These are phyloP conservation scores for Blyttiomyces sp. DNA, from an alignment of 371 early-diverging fungal genomes.

Conservation along the genomic window DNA sequence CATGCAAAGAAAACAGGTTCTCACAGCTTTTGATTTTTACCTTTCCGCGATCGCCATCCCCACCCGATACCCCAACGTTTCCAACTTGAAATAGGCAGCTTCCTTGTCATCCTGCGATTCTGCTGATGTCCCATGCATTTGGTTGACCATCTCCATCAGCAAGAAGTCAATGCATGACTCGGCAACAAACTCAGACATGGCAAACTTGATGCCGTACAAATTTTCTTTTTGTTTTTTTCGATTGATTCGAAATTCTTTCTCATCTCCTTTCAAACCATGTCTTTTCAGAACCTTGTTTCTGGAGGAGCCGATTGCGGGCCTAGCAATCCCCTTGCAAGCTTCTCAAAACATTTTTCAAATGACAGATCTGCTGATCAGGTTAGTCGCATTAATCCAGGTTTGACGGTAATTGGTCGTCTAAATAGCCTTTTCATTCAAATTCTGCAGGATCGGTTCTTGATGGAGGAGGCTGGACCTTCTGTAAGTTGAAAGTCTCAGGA, in stretches of 20 bases:
- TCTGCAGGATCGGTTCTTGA: conserved; percentile 10
- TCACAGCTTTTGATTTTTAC: too few species aligned
- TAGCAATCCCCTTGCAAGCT: conserved; percentile 12
- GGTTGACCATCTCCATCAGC: conserved; percentile 74
- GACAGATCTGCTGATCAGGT: conserved; percentile 24
- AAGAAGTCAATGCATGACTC: conserved; percentile 64
- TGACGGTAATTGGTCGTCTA: too few species aligned
- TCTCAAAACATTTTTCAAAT: conserved; percentile 10
- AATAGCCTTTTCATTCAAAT: too few species aligned
- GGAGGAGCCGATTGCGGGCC: conserved; percentile 27
- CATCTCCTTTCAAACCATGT: background rate
- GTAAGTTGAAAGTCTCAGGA: too few species aligned
- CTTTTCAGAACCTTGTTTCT: conserved; percentile 14
- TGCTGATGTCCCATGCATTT: conserved; percentile 46
- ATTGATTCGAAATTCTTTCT: background rate
- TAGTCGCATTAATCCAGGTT: background rate
- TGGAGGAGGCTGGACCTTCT: too few species aligned
- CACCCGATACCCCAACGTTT: conserved; percentile 84
- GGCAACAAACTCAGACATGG: conserved; percentile 13
- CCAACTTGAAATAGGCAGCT: conserved; percentile 80
- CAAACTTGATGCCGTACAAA: background rate
- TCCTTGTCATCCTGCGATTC: conserved; percentile 64
- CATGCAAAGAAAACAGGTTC: background rate
- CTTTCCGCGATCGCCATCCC: conserved; percentile 84
- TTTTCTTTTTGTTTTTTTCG: background rate